A percentile compares a stretch with the other conserved stretches of the same genome.
These are phyloP conservation scores for Yarrowia osloensis DNA, from an alignment of 805 yeast species.

Conservation along the genomic window DNA sequence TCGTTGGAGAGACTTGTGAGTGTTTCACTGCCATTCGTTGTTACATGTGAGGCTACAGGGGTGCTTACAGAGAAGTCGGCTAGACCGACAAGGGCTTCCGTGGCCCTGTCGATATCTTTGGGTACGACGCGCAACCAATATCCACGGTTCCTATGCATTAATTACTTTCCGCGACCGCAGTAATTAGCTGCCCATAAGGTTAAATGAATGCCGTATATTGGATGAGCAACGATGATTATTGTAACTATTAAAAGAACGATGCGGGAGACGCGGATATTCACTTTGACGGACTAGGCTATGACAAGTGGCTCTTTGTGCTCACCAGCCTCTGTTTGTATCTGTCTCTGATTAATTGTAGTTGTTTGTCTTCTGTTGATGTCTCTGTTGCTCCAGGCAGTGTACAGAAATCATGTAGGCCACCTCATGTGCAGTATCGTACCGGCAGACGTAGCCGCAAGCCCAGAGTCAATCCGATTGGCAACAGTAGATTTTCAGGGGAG, in stretches of 20 bases:
- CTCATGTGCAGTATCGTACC: not conserved
- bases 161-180: not conserved
- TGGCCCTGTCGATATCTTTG: no score
- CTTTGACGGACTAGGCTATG: not conserved
- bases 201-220: not conserved
- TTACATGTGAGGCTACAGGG: no score
- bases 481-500: not conserved
- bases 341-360: not conserved
- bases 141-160: not conserved
- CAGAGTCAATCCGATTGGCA: not conserved
- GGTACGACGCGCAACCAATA: not conserved
- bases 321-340: not conserved
- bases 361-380: not conserved
- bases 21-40: no score
- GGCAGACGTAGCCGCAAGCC: not conserved
- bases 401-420: slow-evolving; percentile 7
- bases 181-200: not conserved
- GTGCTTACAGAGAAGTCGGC: no score
- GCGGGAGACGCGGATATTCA: not conserved
- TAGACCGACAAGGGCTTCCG: no score
- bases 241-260: not conserved
- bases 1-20: no score
- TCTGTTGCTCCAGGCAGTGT: slow-evolving; percentile 4
- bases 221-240: not conserved
- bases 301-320: not conserved